phyloP scores from a whole-genome alignment of 495 filamentous ascomycete genomes.

The Penicillium canescens region DNA sequence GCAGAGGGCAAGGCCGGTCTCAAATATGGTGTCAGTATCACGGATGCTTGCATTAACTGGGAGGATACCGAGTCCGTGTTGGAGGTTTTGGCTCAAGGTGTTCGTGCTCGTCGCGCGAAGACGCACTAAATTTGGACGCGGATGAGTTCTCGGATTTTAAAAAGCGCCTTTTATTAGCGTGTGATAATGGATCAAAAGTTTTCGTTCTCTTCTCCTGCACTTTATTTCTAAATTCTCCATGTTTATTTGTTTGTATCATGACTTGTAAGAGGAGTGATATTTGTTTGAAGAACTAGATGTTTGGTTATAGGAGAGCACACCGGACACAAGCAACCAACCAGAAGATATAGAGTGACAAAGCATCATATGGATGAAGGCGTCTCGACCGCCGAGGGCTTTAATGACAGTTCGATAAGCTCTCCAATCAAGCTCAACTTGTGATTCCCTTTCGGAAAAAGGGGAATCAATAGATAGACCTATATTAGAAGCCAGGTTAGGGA shows the following conservation, averaged over 20 bases:
- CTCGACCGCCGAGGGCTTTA: no score
- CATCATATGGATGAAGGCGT: no score
- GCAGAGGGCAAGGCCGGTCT: conserved; percentile 84
- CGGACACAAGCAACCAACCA: no score
- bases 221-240: neutral
- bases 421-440: no score
- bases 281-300: neutral
- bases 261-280: no score
- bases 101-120: conserved; percentile 51
- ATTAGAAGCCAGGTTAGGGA: no score
- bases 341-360: no score
- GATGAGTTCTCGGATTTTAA: neutral
- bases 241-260: no score
- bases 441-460: no score
- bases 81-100: conserved; percentile 75
- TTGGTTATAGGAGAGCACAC: no score
- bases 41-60: conserved; percentile 96
- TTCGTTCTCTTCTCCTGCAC: neutral
- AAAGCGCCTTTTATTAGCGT: conserved; percentile 18
- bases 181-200: conserved; percentile 16
- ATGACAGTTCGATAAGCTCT: no score
- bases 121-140: conserved; percentile 17
- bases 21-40: conserved; percentile 96
- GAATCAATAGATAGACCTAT: no score
- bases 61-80: conserved; percentile 86